phyloP scores from a whole-genome alignment of 495 filamentous ascomycete genomes.

The Podospora pseudocomata region DNA sequence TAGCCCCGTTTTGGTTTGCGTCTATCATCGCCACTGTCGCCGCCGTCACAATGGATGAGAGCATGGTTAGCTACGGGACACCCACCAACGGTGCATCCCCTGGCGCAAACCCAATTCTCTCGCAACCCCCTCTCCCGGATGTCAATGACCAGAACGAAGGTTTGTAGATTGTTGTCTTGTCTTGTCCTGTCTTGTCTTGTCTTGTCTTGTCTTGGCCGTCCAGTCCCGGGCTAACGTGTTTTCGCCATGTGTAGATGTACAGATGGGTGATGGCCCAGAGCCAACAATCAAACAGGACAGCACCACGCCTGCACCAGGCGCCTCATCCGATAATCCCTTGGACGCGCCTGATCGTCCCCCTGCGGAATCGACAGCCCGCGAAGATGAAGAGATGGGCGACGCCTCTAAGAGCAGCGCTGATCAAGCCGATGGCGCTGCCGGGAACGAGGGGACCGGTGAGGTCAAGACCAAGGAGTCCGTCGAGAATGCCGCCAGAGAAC shows the following conservation, averaged over 20 bases:
- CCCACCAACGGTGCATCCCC: conserved; percentile 51
- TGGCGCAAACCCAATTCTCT: conserved; percentile 47
- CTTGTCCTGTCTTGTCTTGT: not conserved
- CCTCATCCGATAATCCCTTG: conserved; percentile 73
- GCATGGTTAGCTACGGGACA: conserved; percentile 51
- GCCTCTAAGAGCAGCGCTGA: conserved; percentile 56
- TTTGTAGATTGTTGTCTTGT: conserved; percentile 16
- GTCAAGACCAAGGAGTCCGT: conserved; percentile 69
- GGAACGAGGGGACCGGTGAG: conserved; percentile 39
- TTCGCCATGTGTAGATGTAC: conserved; percentile 41
- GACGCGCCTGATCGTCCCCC: conserved; percentile 79
- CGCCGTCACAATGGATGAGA: conserved; percentile 51
- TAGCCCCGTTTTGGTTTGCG: conserved; percentile 7
- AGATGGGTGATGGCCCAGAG: conserved; percentile 52
- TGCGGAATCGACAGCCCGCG: conserved; percentile 60
- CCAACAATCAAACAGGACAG: conserved; percentile 53
- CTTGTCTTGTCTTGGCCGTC: not conserved
- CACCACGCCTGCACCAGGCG: conserved; percentile 49
- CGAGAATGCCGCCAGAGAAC: conserved; percentile 80
- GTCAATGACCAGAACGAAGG: conserved; percentile 33
- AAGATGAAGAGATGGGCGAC: conserved; percentile 87
- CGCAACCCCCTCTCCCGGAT: conserved; percentile 49
- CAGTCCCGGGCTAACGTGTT: not conserved
- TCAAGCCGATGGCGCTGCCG: conserved; percentile 42
- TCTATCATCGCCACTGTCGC: conserved; percentile 9